Base-by-base conservation (phyloP, 208 protist genomes). In the Porcisia hertigi region DNA sequence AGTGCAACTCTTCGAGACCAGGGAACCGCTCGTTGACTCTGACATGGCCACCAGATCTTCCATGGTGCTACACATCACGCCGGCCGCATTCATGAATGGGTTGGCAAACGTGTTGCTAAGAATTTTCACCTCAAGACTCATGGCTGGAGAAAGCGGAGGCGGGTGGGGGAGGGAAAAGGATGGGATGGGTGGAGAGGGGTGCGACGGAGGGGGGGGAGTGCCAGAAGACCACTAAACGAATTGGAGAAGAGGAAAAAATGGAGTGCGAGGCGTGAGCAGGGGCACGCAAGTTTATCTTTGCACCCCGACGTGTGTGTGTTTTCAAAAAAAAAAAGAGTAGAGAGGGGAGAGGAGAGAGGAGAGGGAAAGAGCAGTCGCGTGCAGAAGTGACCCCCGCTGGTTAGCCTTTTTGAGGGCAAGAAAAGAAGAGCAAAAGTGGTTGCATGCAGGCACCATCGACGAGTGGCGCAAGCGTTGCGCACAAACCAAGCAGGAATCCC, bases 81-180 rank as follows among this genome's bases (percentile, higher is more conserved):
- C 93, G 1, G 93, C 90, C 34, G 93, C 91, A 79, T 97, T 97
- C 93, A 97, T 95, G 76, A 97, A 94, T 49, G 91, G 93, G 81
- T 97, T 97, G 60, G 82, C 84, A 73, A 94, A 92, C 45, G 66
- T 69, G 75, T 86, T 79, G 60, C 72, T 69, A 25, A 97, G 85
- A 59, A 95, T 76, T 49, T 76, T 73, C 53, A 96, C 75, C 43
- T 92, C 76, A 30, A 96, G 85, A 74, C 83, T 90, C 92, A 96
- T 96, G 25, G 41, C 69, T 39, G 5, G 30, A n/a, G 45, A 4
- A 4, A n/a, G 5, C 43, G 12, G n/a, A 20, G 64, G 18, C 20
- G 43, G 12, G 39, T 57, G 25, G 25, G 23, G 59, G 12, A 41
- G 5, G 1, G 16, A 12, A 66, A 49, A 23, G 20, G 47, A 5